Conservation (phyloP, 2,329 filamentous ascomycete species). For the Fusarium proliferatum region DNA sequence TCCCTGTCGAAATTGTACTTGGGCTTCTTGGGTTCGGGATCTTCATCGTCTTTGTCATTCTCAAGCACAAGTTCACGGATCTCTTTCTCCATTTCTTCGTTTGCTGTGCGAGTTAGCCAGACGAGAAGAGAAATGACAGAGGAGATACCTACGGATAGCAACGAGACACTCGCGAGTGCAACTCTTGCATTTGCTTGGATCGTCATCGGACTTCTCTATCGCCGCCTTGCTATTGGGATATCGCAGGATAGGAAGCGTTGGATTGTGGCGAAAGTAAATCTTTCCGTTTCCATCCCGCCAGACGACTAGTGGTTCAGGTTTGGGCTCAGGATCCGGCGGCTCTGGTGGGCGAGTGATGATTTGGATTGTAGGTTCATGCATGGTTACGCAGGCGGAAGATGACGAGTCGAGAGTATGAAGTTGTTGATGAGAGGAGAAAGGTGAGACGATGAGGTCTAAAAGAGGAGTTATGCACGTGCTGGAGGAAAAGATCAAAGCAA, state of each 20-base stretch:
- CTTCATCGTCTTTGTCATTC: not conserved
- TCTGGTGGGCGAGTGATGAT: not conserved
- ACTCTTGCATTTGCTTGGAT: not conserved
- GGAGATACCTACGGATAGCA: not conserved
- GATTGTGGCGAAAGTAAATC: not conserved
- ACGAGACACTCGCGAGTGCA: not conserved
- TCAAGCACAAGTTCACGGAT: not conserved
- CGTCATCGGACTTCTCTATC: not conserved
- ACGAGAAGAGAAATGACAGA: rapidly evolving
- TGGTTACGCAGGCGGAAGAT: not conserved
- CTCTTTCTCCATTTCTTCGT: not conserved
- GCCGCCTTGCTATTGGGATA: not conserved
- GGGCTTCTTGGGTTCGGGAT: not conserved
- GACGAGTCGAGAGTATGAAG: not conserved
- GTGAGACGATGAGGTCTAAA: not conserved
- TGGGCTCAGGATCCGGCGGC: not conserved
- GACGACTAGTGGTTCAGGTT: not conserved
- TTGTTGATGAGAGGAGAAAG: not conserved
- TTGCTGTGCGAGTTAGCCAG: not conserved
- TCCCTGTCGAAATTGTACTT: not conserved
- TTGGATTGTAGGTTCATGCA: not conserved
- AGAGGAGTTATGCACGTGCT: not conserved
- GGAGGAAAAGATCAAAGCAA: too few species aligned
- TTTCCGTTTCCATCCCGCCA: not conserved
- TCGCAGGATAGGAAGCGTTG: not conserved